Base-by-base conservation (phyloP, 2,329 filamentous ascomycete genomes). In the Dactylellina sp. region DNA sequence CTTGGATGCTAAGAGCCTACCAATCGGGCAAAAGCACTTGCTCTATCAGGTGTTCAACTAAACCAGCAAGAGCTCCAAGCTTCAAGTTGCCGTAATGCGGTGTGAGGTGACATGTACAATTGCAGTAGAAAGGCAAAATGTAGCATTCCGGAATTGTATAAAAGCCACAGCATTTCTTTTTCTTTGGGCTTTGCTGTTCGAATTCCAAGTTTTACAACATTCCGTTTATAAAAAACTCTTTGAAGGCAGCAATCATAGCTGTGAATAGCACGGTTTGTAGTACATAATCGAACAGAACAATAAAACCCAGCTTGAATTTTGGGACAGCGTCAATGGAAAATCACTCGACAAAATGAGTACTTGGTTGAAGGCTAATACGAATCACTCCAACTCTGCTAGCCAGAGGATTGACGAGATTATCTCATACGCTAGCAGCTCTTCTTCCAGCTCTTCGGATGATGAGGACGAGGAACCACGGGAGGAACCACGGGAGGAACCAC, bases 301-400 rank as follows among this genome's bases (percentile, higher is more conserved):
- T n/a, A n/a, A n/a, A n/a, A n/a, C n/a, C n/a, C n/a, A n/a, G n/a
- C n/a, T n/a, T n/a, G n/a, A n/a, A n/a, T n/a, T n/a, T n/a, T n/a
- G n/a, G n/a, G n/a, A n/a, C n/a, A n/a, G n/a, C n/a, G 24, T 57
- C 42, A 6, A 60, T 28, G 24, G 44, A 42, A 9, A 25, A 3
- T 7, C 35, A 40, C 22, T n/a, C 40, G 49, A 35, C 44, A 52
- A 44, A 52, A 63, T 71, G 66, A 53, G 59, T 28, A 50, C 40
- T 22, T 71, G 66, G 66, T 71, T 63, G 32, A 61, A 57, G 42
- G 35, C 56, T 9, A 57, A 14, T n/a, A 59, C 59, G 50, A 65
- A 61, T 37, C 37, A 44, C 25, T 44, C 47, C 7, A 53, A 47
- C 14, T 50, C 66, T 32, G n/a, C 66, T 5, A 40, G 46, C 20